phyloP scores from a whole-genome alignment of 2,329 filamentous ascomycete species.

The Xylariales sp. region DNA sequence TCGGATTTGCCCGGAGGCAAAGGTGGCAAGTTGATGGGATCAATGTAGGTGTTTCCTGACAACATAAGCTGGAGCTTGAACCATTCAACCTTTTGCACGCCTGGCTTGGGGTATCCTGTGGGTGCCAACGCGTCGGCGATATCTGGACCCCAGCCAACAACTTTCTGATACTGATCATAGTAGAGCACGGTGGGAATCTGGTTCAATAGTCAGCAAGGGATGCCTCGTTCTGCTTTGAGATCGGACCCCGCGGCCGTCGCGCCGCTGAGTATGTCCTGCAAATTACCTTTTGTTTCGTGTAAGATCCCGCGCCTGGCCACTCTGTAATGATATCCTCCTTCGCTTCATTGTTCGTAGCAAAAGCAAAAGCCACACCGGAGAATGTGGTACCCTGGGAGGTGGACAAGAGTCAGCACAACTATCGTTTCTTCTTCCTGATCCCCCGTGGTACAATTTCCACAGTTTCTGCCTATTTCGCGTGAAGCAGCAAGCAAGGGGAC shows the following conservation, averaged over 20 bases:
- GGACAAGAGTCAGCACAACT: not conserved
- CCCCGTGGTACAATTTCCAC: no score
- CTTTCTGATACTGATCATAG: conserved; percentile 99
- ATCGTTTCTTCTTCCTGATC: no score
- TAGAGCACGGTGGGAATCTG: conserved; percentile 99
- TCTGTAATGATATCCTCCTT: conserved; percentile 99
- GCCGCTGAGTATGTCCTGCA: no score
- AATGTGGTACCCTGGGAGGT: conserved; percentile 81
- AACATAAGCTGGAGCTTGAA: conserved; percentile 99
- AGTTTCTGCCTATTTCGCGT: no score
- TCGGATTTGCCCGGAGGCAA: conserved; percentile 97
- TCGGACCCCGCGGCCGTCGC: no score
- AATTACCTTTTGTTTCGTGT: conserved; percentile 98
- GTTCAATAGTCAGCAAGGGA: no score
- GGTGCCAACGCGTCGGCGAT: conserved; percentile 95
- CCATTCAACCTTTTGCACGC: conserved; percentile 99
- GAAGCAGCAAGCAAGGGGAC: no score
- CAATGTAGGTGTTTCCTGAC: conserved; percentile 97
- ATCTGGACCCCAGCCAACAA: conserved; percentile 98
- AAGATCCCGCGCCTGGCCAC: conserved; percentile 95
- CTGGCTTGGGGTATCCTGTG: conserved; percentile 94
- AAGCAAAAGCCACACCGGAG: conserved; percentile 94
- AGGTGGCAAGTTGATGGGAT: conserved; percentile 96
- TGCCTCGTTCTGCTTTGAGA: no score
- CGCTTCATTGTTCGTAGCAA: conserved; percentile 94